Base-by-base conservation (phyloP, 2,329 filamentous ascomycete genomes). In the Sordariomycetes sp. region DNA sequence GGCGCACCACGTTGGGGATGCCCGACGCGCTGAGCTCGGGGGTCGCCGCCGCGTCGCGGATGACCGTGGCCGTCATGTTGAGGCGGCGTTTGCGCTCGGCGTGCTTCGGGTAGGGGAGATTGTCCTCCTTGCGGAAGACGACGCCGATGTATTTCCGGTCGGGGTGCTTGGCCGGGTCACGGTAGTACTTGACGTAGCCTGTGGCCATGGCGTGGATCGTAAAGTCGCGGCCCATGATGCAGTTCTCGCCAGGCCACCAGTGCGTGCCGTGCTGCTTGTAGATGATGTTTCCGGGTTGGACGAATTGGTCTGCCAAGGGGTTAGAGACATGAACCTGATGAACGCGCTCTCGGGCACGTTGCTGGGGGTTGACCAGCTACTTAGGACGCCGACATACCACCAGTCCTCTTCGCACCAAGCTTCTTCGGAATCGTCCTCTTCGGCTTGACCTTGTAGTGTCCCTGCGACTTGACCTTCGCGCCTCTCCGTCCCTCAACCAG, bases 181-280 rank as follows among this genome's bases (percentile, higher is more conserved):
- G 85, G 79, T 99, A 99, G 81, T 96, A 99, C 66, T 94, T 91
- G 61, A 99, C 94, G 73, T 95, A 99, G 62, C 94, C 94, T 3
- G 87, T 80, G 59, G 88, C 83, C 60, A 85, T 86, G 57, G 94
- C 86, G 73, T 89, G 96, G 70, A 99, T 95, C 55, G 93, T 97
- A 77, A 97, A 94, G 72, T 99, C 92, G 61, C 94, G 88, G 55
- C 94, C 94, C 79, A 97, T 93, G 66, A 86, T 89, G 72, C 89
- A 90, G 75, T 99, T 97, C 71, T 97, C 94, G 67, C 94, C 94
- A 1, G 94, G 88, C 71, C 87, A 93, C 94, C 94, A 99, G 67
- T 86, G 83, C 3, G 94, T 95, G 66, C 94, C 94, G 67, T 93
- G 87, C 74, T 99, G 94, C 70, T 90, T 91, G 82, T 94, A 99